These are phyloP conservation scores for Thelonectria olida DNA, from an alignment of 2,329 filamentous ascomycete genomes.

Conservation along the genomic window DNA sequence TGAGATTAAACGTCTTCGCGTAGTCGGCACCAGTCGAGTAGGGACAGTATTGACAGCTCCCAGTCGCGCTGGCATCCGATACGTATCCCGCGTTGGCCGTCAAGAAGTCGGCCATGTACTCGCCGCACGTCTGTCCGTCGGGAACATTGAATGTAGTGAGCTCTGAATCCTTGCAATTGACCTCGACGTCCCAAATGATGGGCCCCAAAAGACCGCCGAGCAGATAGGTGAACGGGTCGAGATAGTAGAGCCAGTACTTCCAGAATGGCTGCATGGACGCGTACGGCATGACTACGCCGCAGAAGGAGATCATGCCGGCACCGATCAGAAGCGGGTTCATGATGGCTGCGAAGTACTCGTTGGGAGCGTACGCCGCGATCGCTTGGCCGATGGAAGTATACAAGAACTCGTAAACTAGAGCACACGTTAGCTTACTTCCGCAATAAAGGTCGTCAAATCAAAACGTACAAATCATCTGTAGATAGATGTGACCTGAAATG, in stretches of 20 bases:
- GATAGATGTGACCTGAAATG: conserved; percentile 54
- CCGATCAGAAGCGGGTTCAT: conserved; percentile 56
- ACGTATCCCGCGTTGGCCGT: conserved; percentile 24
- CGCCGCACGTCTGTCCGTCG: conserved; percentile 22
- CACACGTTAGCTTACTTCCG: too few relatives aligned
- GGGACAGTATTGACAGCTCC: conserved; percentile 26
- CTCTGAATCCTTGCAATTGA: conserved; percentile 46
- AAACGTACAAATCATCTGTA: conserved; percentile 59
- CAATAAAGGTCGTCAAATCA: too few relatives aligned
- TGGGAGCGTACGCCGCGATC: conserved; percentile 60
- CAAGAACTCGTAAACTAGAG: conserved; percentile 49
- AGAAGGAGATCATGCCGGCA: conserved; percentile 42
- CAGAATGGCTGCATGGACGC: conserved; percentile 34
- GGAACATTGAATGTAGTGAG: conserved; percentile 24
- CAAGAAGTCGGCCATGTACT: conserved; percentile 31
- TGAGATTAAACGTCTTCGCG: conserved; percentile 28
- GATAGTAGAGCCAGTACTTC: conserved; percentile 50
- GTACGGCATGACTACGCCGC: conserved; percentile 38
- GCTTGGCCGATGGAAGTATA: conserved; percentile 54
- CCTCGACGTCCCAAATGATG: conserved; percentile 49
- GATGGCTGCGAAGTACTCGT: conserved; percentile 58
- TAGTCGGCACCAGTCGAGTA: conserved; percentile 28
- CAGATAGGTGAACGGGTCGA: conserved; percentile 54
- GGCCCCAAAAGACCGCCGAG: conserved; percentile 49
- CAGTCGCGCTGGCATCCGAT: conserved; percentile 16